phyloP scores from a whole-genome alignment of 257 asterid species.

The Avicennia marina region DNA sequence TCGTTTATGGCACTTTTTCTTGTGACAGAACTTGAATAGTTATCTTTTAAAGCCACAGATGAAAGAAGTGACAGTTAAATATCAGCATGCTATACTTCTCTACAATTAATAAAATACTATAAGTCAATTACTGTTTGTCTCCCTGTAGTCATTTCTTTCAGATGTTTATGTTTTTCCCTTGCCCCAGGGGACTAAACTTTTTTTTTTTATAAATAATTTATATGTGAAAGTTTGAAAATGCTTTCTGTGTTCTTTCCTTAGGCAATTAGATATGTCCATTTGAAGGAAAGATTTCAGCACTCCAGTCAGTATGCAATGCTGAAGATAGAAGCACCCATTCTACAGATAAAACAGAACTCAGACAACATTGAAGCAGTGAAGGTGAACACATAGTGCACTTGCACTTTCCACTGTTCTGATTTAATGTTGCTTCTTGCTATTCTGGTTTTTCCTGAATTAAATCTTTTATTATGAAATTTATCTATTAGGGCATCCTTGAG shows the following conservation, averaged over 20 bases:
- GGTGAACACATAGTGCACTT: constrained; percentile 35
- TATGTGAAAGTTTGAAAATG: not conserved
- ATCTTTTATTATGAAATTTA: constrained; percentile 8
- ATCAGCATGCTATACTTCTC: too few relatives aligned
- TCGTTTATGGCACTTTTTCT: too few relatives aligned
- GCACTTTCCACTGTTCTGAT: constrained; percentile 9
- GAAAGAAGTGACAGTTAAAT: too few relatives aligned
- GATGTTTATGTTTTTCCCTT: too few relatives aligned
- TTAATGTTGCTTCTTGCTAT: not conserved
- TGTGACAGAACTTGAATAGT: too few relatives aligned
- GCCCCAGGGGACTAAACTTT: constrained; percentile 1
- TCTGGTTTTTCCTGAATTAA: constrained; percentile 7
- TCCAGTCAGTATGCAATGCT: constrained; percentile 78
- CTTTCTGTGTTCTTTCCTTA: constrained; percentile 16
- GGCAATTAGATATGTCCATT: constrained; percentile 89
- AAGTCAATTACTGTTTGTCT: too few relatives aligned
- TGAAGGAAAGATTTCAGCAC: constrained; percentile 74
- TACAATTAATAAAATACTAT: too few relatives aligned
- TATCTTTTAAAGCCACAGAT: too few relatives aligned
- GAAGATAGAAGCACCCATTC: constrained; percentile 75
- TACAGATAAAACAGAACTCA: constrained; percentile 81
- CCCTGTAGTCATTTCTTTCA: too few relatives aligned
- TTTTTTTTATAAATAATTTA: too few relatives aligned
- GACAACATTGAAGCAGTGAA: constrained; percentile 61
- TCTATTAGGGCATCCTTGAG: constrained; percentile 52